Base-by-base conservation (phyloP, 2,329 filamentous ascomycete species). In the Hymenotorrendiella dingleyae region DNA sequence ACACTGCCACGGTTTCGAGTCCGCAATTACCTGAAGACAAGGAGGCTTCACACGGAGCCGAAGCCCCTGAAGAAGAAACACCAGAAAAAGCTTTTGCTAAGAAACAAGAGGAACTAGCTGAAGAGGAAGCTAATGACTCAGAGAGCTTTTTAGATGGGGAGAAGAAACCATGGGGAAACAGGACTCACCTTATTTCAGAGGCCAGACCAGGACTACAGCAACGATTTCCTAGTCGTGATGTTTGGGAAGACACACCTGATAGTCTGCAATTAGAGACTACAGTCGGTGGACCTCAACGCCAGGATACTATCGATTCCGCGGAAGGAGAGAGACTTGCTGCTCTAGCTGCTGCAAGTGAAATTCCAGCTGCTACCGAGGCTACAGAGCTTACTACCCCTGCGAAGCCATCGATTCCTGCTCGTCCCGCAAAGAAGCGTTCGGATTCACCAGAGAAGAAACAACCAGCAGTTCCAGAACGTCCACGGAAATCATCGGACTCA, bases 241-340 rank as follows among this genome's bases (percentile, higher is more conserved):
- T 96, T 30, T 96, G 91, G 91, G 91, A 97, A 67, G 91, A 97
- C 62, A 82, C 78, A 0, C 91, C 91, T 1, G 88, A 94, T 55
- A 91, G 86, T 57, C 76, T 86, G 44, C 75, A 84, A 50, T 74
- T 94, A 16, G 80, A 89, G 57, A 85, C 90, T 0, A 90, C 84
- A 0, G 81, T 94, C 37, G 71, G 64, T 30, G 71, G 63, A 19
- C 76, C 67, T 21, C 76, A 74, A 42, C 70, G 74, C 3, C 67
- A 69, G 17, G 52, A 52, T 14, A 57, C n/a, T n/a, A n/a, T n/a
- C n/a, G n/a, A n/a, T n/a, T n/a, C n/a, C n/a, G n/a, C n/a, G n/a
- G n/a, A n/a, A n/a, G n/a, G n/a, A n/a, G n/a, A n/a, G n/a, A n/a
- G n/a, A n/a, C n/a, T n/a, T n/a, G n/a, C n/a, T n/a, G n/a, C n/a